Conservation (phyloP, 2,329 filamentous ascomycete species). For the Colletotrichum camelliae region DNA sequence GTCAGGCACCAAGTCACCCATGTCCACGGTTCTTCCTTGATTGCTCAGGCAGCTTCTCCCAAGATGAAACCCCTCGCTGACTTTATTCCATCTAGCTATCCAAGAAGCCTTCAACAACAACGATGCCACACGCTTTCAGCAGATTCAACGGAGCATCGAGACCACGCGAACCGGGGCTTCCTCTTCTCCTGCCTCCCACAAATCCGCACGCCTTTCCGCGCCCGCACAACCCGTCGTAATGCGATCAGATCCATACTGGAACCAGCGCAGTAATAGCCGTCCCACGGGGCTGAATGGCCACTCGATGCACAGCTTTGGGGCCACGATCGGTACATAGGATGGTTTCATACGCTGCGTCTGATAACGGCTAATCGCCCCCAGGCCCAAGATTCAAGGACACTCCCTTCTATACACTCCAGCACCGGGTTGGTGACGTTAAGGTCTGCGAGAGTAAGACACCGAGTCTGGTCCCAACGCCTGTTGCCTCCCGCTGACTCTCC, state of each 20-base stretch:
- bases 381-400: slow-evolving; percentile 65
- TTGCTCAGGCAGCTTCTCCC: background rate
- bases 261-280: background rate
- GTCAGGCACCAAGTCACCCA: background rate
- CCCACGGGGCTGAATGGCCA: background rate
- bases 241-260: slow-evolving; percentile 10
- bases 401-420: slow-evolving; percentile 80
- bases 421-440: slow-evolving; percentile 67
- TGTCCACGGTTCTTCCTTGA: background rate
- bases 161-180: slow-evolving; percentile 22
- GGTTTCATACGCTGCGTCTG: background rate
- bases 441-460: slow-evolving; percentile 73
- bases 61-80: background rate
- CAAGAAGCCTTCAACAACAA: slow-evolving; percentile 40
- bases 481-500: slow-evolving; percentile 22
- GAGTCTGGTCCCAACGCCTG: background rate
- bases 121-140: slow-evolving; percentile 46
- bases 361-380: background rate
- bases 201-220: slow-evolving; percentile 1
- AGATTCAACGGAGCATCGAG: slow-evolving; percentile 47
- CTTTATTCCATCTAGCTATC: slow-evolving; percentile 40
- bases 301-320: background rate
- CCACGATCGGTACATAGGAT: background rate
- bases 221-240: background rate
- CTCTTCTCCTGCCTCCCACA: slow-evolving; percentile 17